Percentiles rank a stretch among this genome's conserved stretches.
phyloP scores from a whole-genome alignment of 371 early-diverging fungal species.

The Rozella allomycis region DNA sequence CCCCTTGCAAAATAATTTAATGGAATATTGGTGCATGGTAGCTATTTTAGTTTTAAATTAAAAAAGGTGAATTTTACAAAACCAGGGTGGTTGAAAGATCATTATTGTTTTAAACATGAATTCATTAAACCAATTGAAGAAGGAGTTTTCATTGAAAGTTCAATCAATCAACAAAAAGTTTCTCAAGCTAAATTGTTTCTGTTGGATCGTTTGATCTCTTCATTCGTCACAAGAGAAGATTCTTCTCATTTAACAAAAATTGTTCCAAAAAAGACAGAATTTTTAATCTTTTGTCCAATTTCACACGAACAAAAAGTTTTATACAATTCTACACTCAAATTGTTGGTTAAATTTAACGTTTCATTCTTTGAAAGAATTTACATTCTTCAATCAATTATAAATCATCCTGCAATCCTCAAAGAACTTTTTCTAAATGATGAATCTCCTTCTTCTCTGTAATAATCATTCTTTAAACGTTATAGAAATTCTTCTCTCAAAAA shows the following conservation, averaged over 20 bases:
- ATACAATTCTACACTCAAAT: background rate
- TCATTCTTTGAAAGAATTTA: background rate
- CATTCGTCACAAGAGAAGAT: background rate
- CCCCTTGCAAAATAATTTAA: conserved; percentile 63
- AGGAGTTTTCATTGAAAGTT: background rate
- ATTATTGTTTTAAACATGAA: background rate
- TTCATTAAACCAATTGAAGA: background rate
- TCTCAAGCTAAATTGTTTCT: background rate
- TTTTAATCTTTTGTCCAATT: background rate
- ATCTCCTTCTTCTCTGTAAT: background rate
- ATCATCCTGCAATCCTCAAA: conserved; percentile 14
- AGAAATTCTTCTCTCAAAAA: conserved; percentile 12
- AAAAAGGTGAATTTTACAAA: conserved; percentile 13
- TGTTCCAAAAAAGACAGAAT: background rate
- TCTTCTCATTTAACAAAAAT: background rate
- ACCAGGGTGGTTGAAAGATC: conserved; percentile 14
- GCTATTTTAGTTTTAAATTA: conserved; percentile 20
- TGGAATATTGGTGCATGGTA: conserved; percentile 12
- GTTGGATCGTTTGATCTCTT: background rate
- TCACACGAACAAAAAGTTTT: background rate
- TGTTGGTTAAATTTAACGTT: background rate
- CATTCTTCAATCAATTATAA: background rate
- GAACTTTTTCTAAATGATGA: conserved; percentile 1
- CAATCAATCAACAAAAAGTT: background rate
- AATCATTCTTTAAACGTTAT: conserved; percentile 8